Base-by-base conservation (phyloP, 805 yeast species). In the Metschnikowia lochheadii region DNA sequence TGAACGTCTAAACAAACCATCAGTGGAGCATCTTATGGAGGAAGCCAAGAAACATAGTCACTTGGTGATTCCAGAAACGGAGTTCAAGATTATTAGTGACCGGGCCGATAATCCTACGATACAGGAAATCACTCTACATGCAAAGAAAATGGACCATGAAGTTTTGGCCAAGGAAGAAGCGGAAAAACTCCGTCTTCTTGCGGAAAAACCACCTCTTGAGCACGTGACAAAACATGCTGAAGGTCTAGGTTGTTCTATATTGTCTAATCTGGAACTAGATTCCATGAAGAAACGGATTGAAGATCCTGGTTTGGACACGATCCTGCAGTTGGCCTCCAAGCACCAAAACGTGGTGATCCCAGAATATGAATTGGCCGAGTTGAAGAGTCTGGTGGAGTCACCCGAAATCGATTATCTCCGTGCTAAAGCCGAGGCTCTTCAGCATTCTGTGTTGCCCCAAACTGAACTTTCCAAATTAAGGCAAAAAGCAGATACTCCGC, bases 101-200 rank as follows among this genome's bases (percentile, higher is more conserved):
- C 45, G 48, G 6, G 54, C 56, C 3, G 43, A 57, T n/a, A 38
- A 48, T 6, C 70, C 70, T 20, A 18, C 56, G 7, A 36, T 55
- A 11, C 56, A 53, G 15, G 61, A 57, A 40, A 36, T 66, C 6
- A 49, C 40, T 17, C 44, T 50, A 7, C 41, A 49, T 21, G 65
- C 65, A 2, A 39, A 39, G 10, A 26, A 20, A 6, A 43, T 42
- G 17, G 48, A 48, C n/a, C 52, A 51, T 37, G 51, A 44, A 17
- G 15, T 44, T 17, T 17, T 44, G n/a, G 40, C 15, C 15, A 34
- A 23, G n/a, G 13, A 34, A 13, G 21, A 17, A 3, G 13, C 34
- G 3, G n/a, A 5, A 6, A 21, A n/a, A 6, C 34, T 44, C 7
- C 23, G 40, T 15, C 14, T 8, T 15, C 46, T 44, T 11, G 55